These are phyloP conservation scores for Schizosaccharomyces cryophilus DNA, from an alignment of 805 yeast species.

Conservation along the genomic window DNA sequence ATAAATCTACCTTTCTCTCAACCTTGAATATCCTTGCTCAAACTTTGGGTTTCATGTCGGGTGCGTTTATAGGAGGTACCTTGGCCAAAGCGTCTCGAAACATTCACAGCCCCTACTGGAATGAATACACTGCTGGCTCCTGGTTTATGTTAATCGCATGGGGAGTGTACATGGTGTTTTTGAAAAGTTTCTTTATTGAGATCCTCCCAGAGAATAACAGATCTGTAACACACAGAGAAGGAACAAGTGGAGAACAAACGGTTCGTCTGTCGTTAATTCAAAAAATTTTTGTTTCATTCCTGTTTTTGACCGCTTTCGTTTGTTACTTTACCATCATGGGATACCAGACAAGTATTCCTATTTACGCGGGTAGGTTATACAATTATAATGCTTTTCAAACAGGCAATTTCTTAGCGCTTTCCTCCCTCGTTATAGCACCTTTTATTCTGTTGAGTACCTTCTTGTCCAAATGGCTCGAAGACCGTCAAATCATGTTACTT, in stretches of 20 bases:
- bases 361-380: not conserved
- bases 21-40: not conserved
- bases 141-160: not conserved
- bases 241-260: no score
- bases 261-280: no score
- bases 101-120: not conserved
- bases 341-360: not conserved
- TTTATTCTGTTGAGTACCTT: not conserved
- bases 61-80: not conserved
- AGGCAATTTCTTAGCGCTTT: not conserved
- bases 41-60: not conserved
- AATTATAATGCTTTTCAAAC: not conserved
- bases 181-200: not conserved
- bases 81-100: not conserved
- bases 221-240: no score
- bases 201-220: no score
- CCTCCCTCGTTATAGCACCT: not conserved
- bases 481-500: not conserved
- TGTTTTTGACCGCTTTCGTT: no score
- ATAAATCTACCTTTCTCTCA: not conserved
- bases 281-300: no score
- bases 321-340: not conserved
- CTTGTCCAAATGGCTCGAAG: not conserved
- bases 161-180: not conserved
- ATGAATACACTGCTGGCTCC: not conserved